A percentile compares a stretch with the other conserved stretches of the same genome.
These are phyloP conservation scores for Auriscalpium orientale DNA, from an alignment of 768 basidiomycete species.

Conservation along the genomic window DNA sequence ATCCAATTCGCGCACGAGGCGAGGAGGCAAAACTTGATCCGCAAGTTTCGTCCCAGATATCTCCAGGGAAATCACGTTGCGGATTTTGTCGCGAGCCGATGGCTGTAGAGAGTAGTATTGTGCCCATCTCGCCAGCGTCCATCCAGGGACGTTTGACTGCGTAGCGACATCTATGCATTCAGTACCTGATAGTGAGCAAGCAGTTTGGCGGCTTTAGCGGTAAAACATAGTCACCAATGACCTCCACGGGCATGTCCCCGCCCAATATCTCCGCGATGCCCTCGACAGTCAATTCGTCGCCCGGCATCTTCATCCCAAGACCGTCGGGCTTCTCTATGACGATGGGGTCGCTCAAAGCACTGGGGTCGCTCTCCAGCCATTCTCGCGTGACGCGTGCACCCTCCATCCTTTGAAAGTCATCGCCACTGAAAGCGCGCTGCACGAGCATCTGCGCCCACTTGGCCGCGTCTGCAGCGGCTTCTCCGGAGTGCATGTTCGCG, in stretches of 20 bases:
- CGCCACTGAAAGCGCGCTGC: constrained; percentile 52
- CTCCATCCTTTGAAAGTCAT: constrained; percentile 60
- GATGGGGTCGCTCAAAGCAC: constrained; percentile 76
- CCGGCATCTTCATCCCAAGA: constrained; percentile 88
- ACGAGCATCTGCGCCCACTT: constrained; percentile 63
- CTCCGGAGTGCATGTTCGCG: constrained; percentile 61
- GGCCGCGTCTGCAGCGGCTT: constrained; percentile 54
- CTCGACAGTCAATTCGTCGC: constrained; percentile 57
- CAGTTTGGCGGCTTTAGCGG: neutral
- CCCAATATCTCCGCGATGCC: constrained; percentile 81
- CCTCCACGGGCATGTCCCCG: constrained; percentile 73
- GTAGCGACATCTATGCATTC: constrained; percentile 66
- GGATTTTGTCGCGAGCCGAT: constrained; percentile 70
- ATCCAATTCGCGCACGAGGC: constrained; percentile 80
- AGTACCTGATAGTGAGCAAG: constrained; percentile 2
- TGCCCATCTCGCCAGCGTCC: constrained; percentile 89
- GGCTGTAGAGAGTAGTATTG: constrained; percentile 72
- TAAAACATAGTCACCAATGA: constrained; percentile 60
- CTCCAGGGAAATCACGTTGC: constrained; percentile 94
- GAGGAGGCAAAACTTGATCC: constrained; percentile 73
- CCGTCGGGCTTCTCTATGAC: constrained; percentile 72
- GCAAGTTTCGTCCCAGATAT: constrained; percentile 81
- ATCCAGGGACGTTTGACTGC: constrained; percentile 77
- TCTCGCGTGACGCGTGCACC: constrained; percentile 59
- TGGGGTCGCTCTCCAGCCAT: constrained; percentile 69